Base-by-base conservation (phyloP, 2,329 filamentous ascomycete species). In the Xylaria multiplex region DNA sequence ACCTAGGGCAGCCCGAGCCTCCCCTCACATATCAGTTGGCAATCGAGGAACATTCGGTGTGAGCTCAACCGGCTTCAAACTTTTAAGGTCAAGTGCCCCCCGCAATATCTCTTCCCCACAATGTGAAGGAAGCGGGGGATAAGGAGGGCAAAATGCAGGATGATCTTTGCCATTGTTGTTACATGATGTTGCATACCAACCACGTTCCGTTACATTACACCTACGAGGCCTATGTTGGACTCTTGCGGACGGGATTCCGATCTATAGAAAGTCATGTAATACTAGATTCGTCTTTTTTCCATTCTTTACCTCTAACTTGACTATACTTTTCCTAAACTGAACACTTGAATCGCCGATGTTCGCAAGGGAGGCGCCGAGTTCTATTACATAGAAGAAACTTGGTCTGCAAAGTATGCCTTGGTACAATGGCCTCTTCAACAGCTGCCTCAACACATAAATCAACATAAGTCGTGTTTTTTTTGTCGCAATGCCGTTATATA, bases 41-140 rank as follows among this genome's bases (percentile, higher is more conserved):
- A 43, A 43, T 43, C 30, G 43, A 60, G 24, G 9, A 61, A 40
- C 42, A 22, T 35, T 56, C 52, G 62, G 62, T 46, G 43, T 52
- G 40, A 59, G 43, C 57, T 54, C 30, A 11, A 54, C 58, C 58
- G 59, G 35, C 35, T 65, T 45, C 48, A 57, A 50, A 30, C 32
- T 8, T 49, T 7, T 8, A 53, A 45, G 11, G 56, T 24, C n/a
- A 37, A 6, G 52, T 45, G 42, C 64, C 66, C 64, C 60, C 37
- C 27, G 60, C 64, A 55, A 59, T 22, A n/a, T 42, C 27, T 59
- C 45, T 57, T 61, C 61, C 54, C 64, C 60, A 42, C 56, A 59
- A 42, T 63, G 37, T 43, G 46, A 42, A 2, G 16, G 45, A 27
- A 9, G 53, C 32, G 46, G 53, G 53, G 58, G 16, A n/a, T 35